Evolutionary conservation across 768 basidiomycete genomes (phyloP).

Genomic region (Suillus decipiens): DNA sequence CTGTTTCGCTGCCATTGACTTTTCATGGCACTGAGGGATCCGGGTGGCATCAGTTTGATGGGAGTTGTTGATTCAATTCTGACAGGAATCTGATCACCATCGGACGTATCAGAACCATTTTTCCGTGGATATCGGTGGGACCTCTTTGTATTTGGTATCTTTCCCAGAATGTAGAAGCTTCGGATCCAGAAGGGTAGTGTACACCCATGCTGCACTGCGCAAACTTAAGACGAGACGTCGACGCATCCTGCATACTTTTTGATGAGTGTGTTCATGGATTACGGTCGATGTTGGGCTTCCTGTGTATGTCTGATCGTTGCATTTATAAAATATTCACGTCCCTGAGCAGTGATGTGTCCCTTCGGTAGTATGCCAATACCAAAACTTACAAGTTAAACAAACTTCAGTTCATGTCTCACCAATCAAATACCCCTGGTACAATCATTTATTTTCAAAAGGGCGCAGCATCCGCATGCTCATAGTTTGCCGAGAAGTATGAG

Average conservation of each 20-base stretch:
- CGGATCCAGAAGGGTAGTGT: no score
- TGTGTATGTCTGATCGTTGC: background rate
- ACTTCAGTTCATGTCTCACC: background rate
- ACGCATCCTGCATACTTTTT: background rate
- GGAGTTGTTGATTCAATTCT: no score
- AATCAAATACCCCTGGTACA: background rate
- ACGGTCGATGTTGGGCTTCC: background rate
- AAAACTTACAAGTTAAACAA: background rate
- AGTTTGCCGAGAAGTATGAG: background rate
- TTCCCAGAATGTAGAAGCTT: no score
- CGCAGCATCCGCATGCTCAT: background rate
- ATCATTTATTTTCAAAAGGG: background rate
- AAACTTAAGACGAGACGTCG: no score
- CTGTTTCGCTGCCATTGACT: no score
- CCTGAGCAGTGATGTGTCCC: background rate
- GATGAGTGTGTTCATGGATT: background rate
- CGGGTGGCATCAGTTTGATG: no score
- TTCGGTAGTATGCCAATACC: background rate
- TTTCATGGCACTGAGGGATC: no score
- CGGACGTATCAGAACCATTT: no score
- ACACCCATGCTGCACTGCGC: no score
- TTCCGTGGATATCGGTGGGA: no score
- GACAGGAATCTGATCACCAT: no score
- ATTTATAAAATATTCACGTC: background rate
- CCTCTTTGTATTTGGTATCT: no score